Base-by-base conservation (phyloP, 805 yeast genomes). In the Hanseniaspora lachancei region DNA sequence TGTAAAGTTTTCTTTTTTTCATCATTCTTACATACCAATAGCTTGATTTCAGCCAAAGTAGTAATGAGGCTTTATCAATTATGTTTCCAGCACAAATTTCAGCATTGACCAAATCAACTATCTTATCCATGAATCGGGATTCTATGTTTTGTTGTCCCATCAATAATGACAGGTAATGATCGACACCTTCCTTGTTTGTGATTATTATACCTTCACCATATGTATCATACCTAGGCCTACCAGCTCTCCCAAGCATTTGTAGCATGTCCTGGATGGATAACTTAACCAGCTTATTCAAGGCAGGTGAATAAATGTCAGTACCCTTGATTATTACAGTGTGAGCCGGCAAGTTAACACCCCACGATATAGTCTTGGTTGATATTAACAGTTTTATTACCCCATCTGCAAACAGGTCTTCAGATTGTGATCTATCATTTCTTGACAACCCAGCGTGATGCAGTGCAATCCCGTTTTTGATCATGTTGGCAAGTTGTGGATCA, bases 231-330 rank as follows among this genome's bases (percentile, higher is more conserved):
- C 96, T 75, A 0, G 98, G 98, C 68, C 98, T 77, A 62, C 97
- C 97, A 20, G 97, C 97, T 72, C 97, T 80, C 39, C 97, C 97
- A n/a, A 91, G 74, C 97, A 91, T 91, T 70, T 91, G 98, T 10
- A 91, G 68, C 40, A 91, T 84, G 69, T 93, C 97, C 63, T 91
- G 98, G 0, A 97, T 95, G 0, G 95, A 83, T n/a, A 91, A 71
- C 63, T 86, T 93, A 2, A 80, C 80, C 97, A 97, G 91, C 7
- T 78, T 70, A 55, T 97, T 95, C 59, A 78, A 79, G 60, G 85
- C 93, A 0, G 99, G 97, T 5, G 93, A 84, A 63, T 95, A 93
- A 0, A 89, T 82, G 63, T 87, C 95, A 0, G 98, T 91, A 0
- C 97, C 97, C 63, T 87, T 87, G 59, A 89, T 86, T 29, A 89